These are phyloP conservation scores for Hyaloscypha bicolor DNA, from an alignment of 495 filamentous ascomycete species.

Conservation along the genomic window DNA sequence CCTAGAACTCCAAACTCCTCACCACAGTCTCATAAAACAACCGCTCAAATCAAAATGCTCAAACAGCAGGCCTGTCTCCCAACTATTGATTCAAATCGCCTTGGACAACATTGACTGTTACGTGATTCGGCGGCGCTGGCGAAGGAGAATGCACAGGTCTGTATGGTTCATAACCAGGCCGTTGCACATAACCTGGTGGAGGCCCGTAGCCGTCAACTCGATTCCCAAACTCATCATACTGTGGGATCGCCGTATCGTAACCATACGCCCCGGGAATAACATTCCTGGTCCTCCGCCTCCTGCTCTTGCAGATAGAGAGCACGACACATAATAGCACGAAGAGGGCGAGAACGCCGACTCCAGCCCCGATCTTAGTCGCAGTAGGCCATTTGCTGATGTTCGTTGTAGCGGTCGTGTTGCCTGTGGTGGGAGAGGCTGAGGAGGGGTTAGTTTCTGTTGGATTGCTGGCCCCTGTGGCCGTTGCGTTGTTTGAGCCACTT, in stretches of 20 bases:
- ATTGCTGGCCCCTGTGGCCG: background rate
- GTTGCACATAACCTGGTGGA: background rate
- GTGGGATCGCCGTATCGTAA: background rate
- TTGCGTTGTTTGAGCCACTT: background rate
- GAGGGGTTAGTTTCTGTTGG: constrained; percentile 3
- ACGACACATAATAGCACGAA: background rate
- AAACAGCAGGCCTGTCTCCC: background rate
- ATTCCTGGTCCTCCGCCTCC: constrained; percentile 7
- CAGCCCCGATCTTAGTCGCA: background rate
- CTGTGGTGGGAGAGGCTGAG: background rate
- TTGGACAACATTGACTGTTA: constrained; percentile 18
- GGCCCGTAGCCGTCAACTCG: background rate
- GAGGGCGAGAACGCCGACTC: background rate
- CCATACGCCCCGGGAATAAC: background rate
- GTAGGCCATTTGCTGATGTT: background rate
- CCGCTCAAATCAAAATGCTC: background rate
- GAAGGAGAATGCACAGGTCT: background rate
- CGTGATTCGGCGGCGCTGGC: constrained; percentile 1
- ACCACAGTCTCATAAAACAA: background rate
- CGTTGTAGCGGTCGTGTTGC: background rate
- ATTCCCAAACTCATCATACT: constrained; percentile 19
- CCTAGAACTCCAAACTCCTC: background rate
- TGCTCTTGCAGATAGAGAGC: background rate
- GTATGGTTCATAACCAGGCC: constrained; percentile 12
- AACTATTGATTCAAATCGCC: constrained; percentile 10